Conservation (phyloP, 2,329 filamentous ascomycete species). For the Colletotrichum tanaceti region DNA sequence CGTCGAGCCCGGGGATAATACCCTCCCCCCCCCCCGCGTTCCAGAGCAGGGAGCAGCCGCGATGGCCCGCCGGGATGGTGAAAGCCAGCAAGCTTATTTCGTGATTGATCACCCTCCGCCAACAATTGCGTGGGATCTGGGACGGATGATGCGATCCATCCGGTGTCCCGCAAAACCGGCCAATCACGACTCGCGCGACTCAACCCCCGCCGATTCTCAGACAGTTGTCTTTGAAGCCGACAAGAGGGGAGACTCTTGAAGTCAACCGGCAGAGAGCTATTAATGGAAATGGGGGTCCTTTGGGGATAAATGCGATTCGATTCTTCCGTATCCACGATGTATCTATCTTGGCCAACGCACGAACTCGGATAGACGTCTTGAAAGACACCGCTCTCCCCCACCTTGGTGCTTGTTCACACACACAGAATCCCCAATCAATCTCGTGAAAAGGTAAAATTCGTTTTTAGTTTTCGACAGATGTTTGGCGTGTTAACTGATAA, state of each 20-base stretch:
- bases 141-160: conserved; percentile 32
- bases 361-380: neutral
- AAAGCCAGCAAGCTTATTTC: conserved; percentile 33
- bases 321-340: neutral
- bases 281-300: neutral
- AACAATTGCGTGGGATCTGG: conserved; percentile 34
- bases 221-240: neutral
- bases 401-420: too few species aligned
- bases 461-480: neutral
- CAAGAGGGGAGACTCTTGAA: neutral
- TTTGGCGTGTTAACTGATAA: conserved; percentile 1
- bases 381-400: neutral
- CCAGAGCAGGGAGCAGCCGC: neutral
- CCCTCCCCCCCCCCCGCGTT: too few species aligned
- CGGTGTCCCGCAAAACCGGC: neutral
- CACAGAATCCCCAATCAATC: neutral
- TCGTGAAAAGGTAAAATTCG: neutral
- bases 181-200: conserved; percentile 19
- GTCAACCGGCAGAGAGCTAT: neutral
- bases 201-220: neutral
- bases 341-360: neutral
- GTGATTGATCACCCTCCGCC: conserved; percentile 30
- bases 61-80: conserved; percentile 18
- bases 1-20: too few species aligned
- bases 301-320: too few species aligned